phyloP scores from a whole-genome alignment of 495 filamentous ascomycete genomes.

The Penicillium nucicola region DNA sequence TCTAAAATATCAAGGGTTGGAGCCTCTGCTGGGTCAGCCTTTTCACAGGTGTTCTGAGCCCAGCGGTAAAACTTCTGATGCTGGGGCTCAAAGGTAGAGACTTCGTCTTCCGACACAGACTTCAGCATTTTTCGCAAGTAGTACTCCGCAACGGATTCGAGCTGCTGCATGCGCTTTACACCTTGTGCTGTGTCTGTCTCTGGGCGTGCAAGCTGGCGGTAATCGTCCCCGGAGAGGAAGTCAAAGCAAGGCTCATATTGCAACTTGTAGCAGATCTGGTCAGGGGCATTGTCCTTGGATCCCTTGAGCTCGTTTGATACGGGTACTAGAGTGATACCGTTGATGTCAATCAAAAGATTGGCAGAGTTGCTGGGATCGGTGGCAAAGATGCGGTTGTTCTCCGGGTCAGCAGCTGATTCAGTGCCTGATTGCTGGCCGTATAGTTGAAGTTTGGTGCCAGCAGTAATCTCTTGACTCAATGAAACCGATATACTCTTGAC shows the following conservation, averaged over 20 bases:
- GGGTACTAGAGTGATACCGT: slow-evolving; percentile 17
- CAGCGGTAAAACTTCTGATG: slow-evolving; percentile 28
- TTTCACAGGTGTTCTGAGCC: slow-evolving; percentile 19
- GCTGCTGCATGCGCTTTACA: slow-evolving; percentile 25
- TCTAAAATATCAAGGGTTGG: slow-evolving; percentile 8
- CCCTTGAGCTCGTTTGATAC: slow-evolving; percentile 16
- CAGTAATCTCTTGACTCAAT: slow-evolving; percentile 6
- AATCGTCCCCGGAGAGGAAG: slow-evolving; percentile 22
- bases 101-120: slow-evolving; percentile 27
- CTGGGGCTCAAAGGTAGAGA: slow-evolving; percentile 17
- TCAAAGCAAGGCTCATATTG: slow-evolving; percentile 50
- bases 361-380: slow-evolving; percentile 15
- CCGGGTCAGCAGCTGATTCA: slow-evolving; percentile 33
- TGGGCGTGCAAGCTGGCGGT: slow-evolving; percentile 17
- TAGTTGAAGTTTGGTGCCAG: slow-evolving; percentile 20
- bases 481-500: slow-evolving; percentile 19
- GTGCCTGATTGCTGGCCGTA: slow-evolving; percentile 19
- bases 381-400: slow-evolving; percentile 18
- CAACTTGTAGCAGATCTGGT: slow-evolving; percentile 40
- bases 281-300: slow-evolving; percentile 10
- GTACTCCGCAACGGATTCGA: slow-evolving; percentile 34
- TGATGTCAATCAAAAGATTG: slow-evolving; percentile 16
- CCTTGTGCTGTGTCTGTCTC: slow-evolving; percentile 7
- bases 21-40: background rate
- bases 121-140: slow-evolving; percentile 33